Conservation (phyloP, 116 monocot genomes). For the Dioscorea cayenensis region DNA sequence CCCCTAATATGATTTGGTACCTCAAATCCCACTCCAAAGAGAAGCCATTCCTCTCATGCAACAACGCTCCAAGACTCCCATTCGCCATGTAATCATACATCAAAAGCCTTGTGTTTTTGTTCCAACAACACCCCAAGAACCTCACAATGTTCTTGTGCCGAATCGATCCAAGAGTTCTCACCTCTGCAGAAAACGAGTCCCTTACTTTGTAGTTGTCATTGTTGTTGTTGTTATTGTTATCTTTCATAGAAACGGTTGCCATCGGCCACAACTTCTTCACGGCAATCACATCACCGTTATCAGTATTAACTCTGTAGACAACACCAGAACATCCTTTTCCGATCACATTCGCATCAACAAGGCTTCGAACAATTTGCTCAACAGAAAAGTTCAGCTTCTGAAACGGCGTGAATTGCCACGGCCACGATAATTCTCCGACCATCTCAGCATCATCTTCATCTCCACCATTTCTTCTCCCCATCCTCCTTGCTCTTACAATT, state of each 20-base stretch:
- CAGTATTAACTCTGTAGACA: constrained; percentile 69
- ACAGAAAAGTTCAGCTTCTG: constrained; percentile 84
- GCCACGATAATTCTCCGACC: constrained; percentile 57
- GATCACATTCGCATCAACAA: constrained; percentile 76
- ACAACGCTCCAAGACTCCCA: constrained; percentile 71
- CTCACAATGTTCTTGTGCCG: constrained; percentile 96
- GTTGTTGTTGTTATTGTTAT: constrained; percentile 13
- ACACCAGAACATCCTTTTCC: constrained; percentile 86
- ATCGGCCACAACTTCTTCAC: constrained; percentile 93
- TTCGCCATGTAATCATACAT: constrained; percentile 98
- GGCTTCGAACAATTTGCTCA: constrained; percentile 59
- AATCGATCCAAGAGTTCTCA: constrained; percentile 69
- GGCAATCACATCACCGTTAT: constrained; percentile 77
- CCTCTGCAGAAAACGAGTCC: constrained; percentile 86
- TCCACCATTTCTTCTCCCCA: constrained; percentile 18
- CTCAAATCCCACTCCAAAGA: constrained; percentile 75
- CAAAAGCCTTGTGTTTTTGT: constrained; percentile 64
- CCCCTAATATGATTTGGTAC: constrained; percentile 69
- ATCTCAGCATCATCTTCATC: constrained; percentile 30
- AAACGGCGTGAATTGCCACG: constrained; percentile 91
- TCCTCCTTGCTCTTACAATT: constrained; percentile 44
- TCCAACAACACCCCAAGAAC: constrained; percentile 89
- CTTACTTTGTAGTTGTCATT: constrained; percentile 21
- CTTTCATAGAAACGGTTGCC: background rate
- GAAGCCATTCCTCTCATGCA: constrained; percentile 50